Base-by-base conservation (phyloP, 352 stramenopile species). In the Phytophthora parvispora region DNA sequence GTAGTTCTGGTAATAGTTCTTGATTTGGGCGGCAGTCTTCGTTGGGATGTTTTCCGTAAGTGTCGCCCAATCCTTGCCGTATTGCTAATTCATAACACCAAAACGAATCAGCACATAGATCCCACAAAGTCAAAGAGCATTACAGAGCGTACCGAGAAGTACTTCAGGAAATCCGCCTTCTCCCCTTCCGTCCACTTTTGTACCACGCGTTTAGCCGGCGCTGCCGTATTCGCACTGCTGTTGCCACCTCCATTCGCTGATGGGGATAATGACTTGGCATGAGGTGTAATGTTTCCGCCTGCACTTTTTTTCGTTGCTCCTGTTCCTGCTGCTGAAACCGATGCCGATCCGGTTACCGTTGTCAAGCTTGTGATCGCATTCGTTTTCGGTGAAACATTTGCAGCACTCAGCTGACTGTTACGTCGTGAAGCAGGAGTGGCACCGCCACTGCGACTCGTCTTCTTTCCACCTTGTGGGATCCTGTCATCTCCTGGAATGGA, bases 1-100 rank as follows among this genome's bases (percentile, higher is more conserved):
- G 77, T 98, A 98, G 60, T 98, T 98, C 69, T 98, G 92, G 60
- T 97, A 98, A 72, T 97, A 98, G 45, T 97, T 98, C 66, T 98
- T 98, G 69, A 98, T 97, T 64, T 97, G 91, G 4, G 88, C 89
- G 18, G 89, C 83, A 0, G 92, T 97, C 67, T 98, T 98, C 27
- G 88, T 94, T 15, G 90, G 91, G 51, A 98, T 97, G 49, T 80
- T 94, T 36, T 95, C 82, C 2, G 90, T 95, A 7, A 98, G 79
- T 31, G 85, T 92, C 10, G 87, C 54, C 92, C 92, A 98, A 60
- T 97, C 89, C 60, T 97, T 98, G 25, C 92, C 92, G 53, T 92
- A 81, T 79, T 94, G 86, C 83, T 81, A 53, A 89, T 57, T 2
- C 50, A 60, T 13, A 60, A 29, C 51, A 69, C 12, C 18, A 27